Evolutionary conservation across 345 rosid genomes (phyloP), one percentile per base, ranked within the genome.

Genomic region (Eucalyptus sp.): DNA sequence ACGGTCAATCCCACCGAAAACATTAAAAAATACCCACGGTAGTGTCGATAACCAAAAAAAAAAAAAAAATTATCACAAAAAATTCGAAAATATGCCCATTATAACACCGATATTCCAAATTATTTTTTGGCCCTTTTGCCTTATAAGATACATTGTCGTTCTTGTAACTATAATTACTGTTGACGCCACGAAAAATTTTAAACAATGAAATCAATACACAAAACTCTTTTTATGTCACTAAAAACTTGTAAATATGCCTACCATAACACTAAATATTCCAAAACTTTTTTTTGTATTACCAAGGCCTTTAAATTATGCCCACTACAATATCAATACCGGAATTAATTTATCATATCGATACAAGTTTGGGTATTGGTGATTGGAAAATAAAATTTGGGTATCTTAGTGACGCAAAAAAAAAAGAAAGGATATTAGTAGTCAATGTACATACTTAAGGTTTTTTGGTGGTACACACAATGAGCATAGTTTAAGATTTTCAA

Each of bases 321-420:
- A 33, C 1, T 8, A 2, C 13, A 31, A 33, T 9, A 68, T 68
- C 80, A 17, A 33, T 33, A 33, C 22, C 7, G 0, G 0, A 37
- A 68, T 3, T 68, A 7, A 8, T 68, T 68, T 33, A 16, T 68
- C 80, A 16, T 41, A 1, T 18, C 0, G 1, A 27, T 27, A 12
- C 13, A 68, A 68, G 20, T 68, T 68, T 68, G 7, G 25, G 44
- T 17, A 33, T 17, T 68, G 44, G 4, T 33, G 3, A 68, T 8
- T 31, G 3, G 1, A 68, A 33, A 68, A 17, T 68, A 68, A 37
- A 68, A 7, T 33, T 33, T 33, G 29, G 12, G 12, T 1, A 41
- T 2, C 44, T 16, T 15, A 68, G 3, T 18, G 80, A 68, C 1
- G 12, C 4, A 68, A 33, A 68, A 33, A 33, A 68, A 0, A 41